Base-by-base conservation (phyloP, 306 rosid species). In the Ammopiptanthus mongolicus region DNA sequence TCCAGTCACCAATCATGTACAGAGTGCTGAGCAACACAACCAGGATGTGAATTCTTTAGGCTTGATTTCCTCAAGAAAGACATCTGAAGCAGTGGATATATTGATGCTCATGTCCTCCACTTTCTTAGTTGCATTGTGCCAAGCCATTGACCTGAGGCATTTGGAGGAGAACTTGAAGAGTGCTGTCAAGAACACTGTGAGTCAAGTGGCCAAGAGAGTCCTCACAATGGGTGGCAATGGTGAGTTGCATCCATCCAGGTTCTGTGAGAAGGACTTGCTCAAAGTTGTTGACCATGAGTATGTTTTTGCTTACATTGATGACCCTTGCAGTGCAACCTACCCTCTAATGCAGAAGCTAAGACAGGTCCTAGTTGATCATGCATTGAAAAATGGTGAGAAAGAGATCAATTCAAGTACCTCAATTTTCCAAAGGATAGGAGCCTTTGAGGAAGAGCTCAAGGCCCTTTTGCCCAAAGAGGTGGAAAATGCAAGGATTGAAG, bases 11-110 rank as follows among this genome's bases (percentile, higher is more conserved):
- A 93, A 81, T 48, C 98, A 93, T 77, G 98, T 93, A 8, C 96
- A 93, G 31, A 93, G 98, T 75, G 98, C 98, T 1, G 98, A 93
- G 65, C 98, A 93, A 63, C 98, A 93, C 39, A 93, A 93, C 83
- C 98, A 93, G 64, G 98, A 93, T 57, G 98, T 93, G 17, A 93
- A 93, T 86, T 93, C 98, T 8, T 75, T 93, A 63, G 98, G 98
- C 0, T 75, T 93, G 52, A 87, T 93, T 65, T 91, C 98, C 0
- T 73, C 97, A 2, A 80, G 98, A 61, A 93, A 93, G 36, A 89
- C 98, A 14, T 83, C 86, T 0, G 98, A 93, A 84, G 88, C 98
- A 0, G 79, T 93, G 0, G 98, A 93, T 17, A 83, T 93, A 9
- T 58, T 89, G 76, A 88, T 87, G 78, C 90, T 93, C 47, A 93